Evolutionary conservation across 73 alveolate genomes (phyloP).

Genomic region (Breviolum minutum): DNA sequence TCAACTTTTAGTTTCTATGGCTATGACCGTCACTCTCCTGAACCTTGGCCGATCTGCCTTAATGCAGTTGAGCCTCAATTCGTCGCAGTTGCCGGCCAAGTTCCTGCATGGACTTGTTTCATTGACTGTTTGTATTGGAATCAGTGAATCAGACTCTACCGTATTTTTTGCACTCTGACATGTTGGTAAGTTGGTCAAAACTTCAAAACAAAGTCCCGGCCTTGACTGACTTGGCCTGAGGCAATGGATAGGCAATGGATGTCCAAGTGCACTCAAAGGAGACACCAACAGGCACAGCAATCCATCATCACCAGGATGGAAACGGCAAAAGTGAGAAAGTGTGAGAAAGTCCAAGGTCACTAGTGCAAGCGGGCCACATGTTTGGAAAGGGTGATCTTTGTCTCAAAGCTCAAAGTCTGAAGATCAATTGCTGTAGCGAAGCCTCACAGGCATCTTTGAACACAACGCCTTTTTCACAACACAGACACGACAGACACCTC

Average conservation of each 20-base stretch:
- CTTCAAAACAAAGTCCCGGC: not conserved
- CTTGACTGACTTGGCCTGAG: conserved; percentile 67
- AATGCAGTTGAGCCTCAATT: conserved; percentile 13
- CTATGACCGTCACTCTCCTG: too few species aligned
- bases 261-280: too few species aligned
- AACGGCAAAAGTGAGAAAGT: not conserved
- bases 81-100: conserved; percentile 72
- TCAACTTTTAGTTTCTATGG: too few species aligned
- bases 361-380: conserved; percentile 8
- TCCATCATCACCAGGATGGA: too few species aligned
- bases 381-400: conserved; percentile 52
- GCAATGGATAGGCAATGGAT: not conserved
- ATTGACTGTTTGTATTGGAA: not conserved
- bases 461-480: not conserved
- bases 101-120: not conserved
- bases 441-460: not conserved
- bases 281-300: too few species aligned
- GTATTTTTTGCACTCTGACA: not conserved
- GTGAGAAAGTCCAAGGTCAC: too few species aligned
- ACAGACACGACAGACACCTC: not conserved
- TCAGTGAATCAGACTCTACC: not conserved
- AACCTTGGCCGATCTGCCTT: too few species aligned
- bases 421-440: conserved; percentile 76
- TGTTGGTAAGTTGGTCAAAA: not conserved
- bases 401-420: conserved; percentile 82